These are phyloP conservation scores for Syncephalastrum monosporum DNA, from an alignment of 371 early-diverging fungal species.

Conservation along the genomic window DNA sequence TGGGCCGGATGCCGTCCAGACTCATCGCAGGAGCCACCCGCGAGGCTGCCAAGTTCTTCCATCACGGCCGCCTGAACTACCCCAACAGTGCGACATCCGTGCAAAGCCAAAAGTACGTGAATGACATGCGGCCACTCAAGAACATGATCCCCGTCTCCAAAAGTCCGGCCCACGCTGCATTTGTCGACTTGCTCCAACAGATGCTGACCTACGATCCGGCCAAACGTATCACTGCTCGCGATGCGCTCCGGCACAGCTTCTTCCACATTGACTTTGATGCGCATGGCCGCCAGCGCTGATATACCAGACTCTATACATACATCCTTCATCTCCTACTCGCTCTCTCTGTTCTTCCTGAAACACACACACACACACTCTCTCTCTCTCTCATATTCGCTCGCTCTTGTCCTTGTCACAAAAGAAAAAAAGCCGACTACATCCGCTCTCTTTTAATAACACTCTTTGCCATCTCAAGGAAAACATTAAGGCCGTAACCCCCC, in stretches of 20 bases:
- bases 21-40: conserved; percentile 33
- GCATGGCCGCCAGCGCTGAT: conserved; percentile 16
- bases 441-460: no score
- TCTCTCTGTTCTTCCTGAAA: no score
- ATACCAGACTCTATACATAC: no score
- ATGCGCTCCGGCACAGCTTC: conserved; percentile 82
- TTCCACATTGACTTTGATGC: conserved; percentile 54
- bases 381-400: no score
- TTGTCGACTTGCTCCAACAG: conserved; percentile 70
- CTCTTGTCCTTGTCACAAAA: no score
- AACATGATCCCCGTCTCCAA: conserved; percentile 32
- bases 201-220: conserved; percentile 89
- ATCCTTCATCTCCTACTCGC: no score
- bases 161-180: conserved; percentile 21
- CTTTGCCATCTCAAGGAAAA: no score
- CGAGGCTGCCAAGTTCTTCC: conserved; percentile 57
- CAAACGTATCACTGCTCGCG: conserved; percentile 79
- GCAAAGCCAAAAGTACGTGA: conserved; percentile 70
- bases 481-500: no score
- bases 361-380: no score
- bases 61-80: conserved; percentile 59
- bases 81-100: conserved; percentile 64
- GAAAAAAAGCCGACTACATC: no score
- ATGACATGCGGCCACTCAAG: conserved; percentile 55
- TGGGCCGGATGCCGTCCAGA: conserved; percentile 52